These are phyloP conservation scores for Plectosphaerella cucumerina DNA, from an alignment of 2,329 filamentous ascomycete genomes.

Conservation along the genomic window DNA sequence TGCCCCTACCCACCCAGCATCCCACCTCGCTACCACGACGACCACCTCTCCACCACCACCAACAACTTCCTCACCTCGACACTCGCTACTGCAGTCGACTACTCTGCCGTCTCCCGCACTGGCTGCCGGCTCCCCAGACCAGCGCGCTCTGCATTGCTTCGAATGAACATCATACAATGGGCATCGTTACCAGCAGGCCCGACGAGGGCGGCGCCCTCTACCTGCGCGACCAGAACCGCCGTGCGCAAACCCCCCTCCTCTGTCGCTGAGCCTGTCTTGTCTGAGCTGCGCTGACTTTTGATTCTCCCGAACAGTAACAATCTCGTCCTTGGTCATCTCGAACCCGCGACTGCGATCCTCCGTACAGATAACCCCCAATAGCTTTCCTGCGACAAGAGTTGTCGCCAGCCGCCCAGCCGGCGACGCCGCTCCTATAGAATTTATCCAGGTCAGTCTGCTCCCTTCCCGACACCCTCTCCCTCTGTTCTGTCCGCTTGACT, in stretches of 20 bases:
- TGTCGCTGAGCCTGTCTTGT: conserved; percentile 8
- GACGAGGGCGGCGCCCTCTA: conserved; percentile 79
- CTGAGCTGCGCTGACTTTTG: conserved; percentile 11
- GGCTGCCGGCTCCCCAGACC: not conserved
- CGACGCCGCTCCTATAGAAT: conserved; percentile 79
- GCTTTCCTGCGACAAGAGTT: conserved; percentile 79
- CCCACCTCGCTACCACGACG: not conserved
- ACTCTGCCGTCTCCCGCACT: not conserved
- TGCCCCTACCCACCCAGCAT: not conserved
- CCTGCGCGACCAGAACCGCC: conserved; percentile 85
- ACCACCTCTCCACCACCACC: conserved; percentile 5
- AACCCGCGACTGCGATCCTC: conserved; percentile 75
- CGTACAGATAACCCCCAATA: conserved; percentile 76
- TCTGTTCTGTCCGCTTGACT: not conserved
- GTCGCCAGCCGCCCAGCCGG: conserved; percentile 65
- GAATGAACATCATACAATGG: conserved; percentile 60
- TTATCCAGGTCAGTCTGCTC: conserved; percentile 69
- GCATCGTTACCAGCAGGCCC: conserved; percentile 82
- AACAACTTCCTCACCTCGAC: not conserved
- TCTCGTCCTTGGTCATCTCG: conserved; percentile 77
- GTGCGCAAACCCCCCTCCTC: conserved; percentile 48
- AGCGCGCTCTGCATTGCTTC: conserved; percentile 6
- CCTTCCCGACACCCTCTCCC: not conserved
- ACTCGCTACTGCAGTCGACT: too few species aligned
- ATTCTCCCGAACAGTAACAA: conserved; percentile 60